Evolutionary conservation across 2,329 filamentous ascomycete species (phyloP).

Genomic region (Colletotrichum lindemuthianum): DNA sequence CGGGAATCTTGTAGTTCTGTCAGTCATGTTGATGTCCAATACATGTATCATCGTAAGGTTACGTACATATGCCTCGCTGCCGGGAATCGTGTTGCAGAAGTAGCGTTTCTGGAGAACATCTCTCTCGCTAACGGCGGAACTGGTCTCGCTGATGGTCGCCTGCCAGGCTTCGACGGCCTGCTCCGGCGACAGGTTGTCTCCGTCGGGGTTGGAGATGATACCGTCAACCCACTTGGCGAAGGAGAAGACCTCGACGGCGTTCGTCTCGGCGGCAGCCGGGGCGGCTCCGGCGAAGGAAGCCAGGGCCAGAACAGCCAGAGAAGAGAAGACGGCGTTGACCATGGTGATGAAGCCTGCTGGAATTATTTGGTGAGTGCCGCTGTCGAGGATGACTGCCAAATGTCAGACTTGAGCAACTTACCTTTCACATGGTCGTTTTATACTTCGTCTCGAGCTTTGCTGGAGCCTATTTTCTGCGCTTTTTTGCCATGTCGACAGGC

Average conservation of each 20-base stretch:
- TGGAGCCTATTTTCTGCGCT: too few relatives aligned
- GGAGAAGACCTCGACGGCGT: constrained; percentile 17
- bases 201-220: constrained; percentile 33
- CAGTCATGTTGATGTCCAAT: too few relatives aligned
- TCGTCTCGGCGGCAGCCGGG: neutral
- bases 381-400: too few relatives aligned
- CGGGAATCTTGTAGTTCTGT: constrained; percentile 7
- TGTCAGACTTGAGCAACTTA: too few relatives aligned
- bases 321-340: constrained; percentile 23
- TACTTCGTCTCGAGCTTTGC: too few relatives aligned
- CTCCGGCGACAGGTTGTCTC: constrained; percentile 24
- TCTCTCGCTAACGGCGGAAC: neutral
- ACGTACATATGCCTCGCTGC: constrained; percentile 19
- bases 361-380: too few relatives aligned
- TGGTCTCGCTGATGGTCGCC: constrained; percentile 3
- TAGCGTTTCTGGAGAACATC: constrained; percentile 15
- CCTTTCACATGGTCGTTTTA: too few relatives aligned
- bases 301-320: constrained; percentile 7
- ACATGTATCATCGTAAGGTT: too few relatives aligned
- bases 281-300: constrained; percentile 1
- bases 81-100: constrained; percentile 13
- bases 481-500: too few relatives aligned
- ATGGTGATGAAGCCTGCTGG: neutral
- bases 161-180: constrained; percentile 24
- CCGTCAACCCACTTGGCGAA: constrained; percentile 30